Percentiles rank a stretch among this genome's conserved stretches.
Conservation (phyloP, 2,329 filamentous ascomycete genomes). For the Scedosporium aurantiacum region DNA sequence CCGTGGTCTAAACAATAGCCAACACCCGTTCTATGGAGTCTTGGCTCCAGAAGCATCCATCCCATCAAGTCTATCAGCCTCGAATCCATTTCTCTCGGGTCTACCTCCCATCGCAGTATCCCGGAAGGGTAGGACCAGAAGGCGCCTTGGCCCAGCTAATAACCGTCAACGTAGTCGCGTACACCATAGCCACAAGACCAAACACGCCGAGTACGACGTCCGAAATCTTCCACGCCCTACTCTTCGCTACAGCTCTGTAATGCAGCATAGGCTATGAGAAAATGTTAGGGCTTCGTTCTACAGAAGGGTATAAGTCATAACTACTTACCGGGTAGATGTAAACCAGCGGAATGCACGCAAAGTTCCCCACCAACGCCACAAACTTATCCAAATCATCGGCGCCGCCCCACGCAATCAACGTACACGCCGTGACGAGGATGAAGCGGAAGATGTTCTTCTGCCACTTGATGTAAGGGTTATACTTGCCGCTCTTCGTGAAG, state of each 20-base stretch:
- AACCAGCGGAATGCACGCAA: constrained; percentile 92
- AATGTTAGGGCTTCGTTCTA: not conserved
- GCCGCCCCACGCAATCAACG: constrained; percentile 80
- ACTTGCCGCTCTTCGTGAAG: constrained; percentile 90
- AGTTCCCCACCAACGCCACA: constrained; percentile 89
- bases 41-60: not conserved
- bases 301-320: not conserved
- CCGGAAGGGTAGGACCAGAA: constrained; percentile 30
- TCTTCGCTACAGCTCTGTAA: constrained; percentile 66
- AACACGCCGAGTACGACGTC: constrained; percentile 73
- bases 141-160: constrained; percentile 67
- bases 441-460: constrained; percentile 98
- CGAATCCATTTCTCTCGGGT: too few relatives aligned
- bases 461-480: constrained; percentile 98
- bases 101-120: constrained; percentile 39
- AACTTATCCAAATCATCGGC: constrained; percentile 95
- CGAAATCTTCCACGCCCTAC: constrained; percentile 51
- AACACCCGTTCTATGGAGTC: not conserved
- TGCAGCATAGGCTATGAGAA: constrained; percentile 76
- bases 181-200: constrained; percentile 77
- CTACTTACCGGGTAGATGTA: constrained; percentile 87
- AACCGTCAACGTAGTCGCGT: constrained; percentile 80
- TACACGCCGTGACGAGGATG: constrained; percentile 78
- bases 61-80: not conserved
- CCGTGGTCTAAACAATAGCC: not conserved